phyloP scores from a whole-genome alignment of 1,284 basidiomycete species.

The Papiliotrema terrestris region DNA sequence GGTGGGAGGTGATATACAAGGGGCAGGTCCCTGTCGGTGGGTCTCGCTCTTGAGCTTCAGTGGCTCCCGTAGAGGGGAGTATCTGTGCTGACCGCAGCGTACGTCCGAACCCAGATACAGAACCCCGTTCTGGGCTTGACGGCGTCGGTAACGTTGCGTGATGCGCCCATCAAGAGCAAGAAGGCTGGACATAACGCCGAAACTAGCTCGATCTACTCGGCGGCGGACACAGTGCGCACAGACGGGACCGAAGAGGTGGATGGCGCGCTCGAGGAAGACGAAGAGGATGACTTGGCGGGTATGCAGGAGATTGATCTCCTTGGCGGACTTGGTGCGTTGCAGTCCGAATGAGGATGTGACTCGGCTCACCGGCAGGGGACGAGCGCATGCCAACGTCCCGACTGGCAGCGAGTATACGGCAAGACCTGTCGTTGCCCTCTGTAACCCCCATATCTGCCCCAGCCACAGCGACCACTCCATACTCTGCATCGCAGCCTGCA shows the following conservation, averaged over 20 bases:
- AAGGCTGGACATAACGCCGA: neutral
- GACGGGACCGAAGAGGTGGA: conserved; percentile 15
- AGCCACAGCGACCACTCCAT: conserved; percentile 17
- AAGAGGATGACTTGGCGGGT: conserved; percentile 45
- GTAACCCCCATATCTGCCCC: conserved; percentile 13
- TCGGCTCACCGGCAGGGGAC: conserved; percentile 10
- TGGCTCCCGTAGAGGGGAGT: neutral
- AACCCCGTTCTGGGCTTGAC: conserved; percentile 78
- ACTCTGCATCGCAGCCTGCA: conserved; percentile 2
- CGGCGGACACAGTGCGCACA: conserved; percentile 3
- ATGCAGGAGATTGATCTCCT: conserved; percentile 78
- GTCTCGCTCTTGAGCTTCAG: conserved; percentile 38
- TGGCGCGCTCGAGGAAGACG: conserved; percentile 10
- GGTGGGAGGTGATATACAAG: conserved; percentile 72
- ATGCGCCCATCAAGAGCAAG: conserved; percentile 52
- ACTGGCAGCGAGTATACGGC: conserved; percentile 30
- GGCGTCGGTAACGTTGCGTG: conserved; percentile 70
- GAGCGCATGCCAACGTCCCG: conserved; percentile 32
- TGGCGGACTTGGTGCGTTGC: conserved; percentile 55
- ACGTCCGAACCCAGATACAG: conserved; percentile 63
- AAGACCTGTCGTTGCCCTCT: conserved; percentile 25
- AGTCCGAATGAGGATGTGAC: conserved; percentile 33
- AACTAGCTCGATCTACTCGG: neutral
- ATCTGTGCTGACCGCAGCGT: conserved; percentile 51
- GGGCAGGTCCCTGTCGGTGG: conserved; percentile 70